Percentiles rank a stretch among this genome's conserved stretches.
Conservation (phyloP, 306 rosid genomes). For the Cucumis melo region DNA sequence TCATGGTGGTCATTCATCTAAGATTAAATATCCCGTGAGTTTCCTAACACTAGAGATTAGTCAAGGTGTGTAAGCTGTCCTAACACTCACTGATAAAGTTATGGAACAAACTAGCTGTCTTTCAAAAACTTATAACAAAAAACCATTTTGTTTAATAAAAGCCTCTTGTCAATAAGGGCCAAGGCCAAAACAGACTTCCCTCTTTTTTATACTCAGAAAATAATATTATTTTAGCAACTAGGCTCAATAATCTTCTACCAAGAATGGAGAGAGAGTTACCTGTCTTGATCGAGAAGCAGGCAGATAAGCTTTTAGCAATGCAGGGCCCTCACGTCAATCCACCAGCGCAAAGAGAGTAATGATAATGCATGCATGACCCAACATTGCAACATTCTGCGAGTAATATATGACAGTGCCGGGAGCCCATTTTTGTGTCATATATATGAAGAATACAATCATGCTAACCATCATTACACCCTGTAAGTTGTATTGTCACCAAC, state of each 20-base stretch:
- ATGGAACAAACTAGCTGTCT: background rate
- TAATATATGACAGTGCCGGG: conserved; percentile 5
- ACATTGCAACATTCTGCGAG: conserved; percentile 6
- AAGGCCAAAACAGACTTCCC: background rate
- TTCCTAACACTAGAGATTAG: no score
- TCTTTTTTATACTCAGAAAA: background rate
- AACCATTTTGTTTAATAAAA: background rate
- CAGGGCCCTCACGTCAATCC: conserved; percentile 26
- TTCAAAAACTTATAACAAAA: no score
- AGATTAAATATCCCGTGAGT: no score
- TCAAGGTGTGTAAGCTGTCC: no score
- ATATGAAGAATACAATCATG: background rate
- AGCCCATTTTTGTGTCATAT: background rate
- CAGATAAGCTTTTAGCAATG: conserved; percentile 10
- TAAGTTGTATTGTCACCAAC: background rate
- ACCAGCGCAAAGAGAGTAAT: background rate
- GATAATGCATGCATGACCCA: conserved; percentile 16
- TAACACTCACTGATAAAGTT: no score
- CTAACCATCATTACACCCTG: background rate
- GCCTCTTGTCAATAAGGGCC: background rate
- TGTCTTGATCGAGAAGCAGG: background rate
- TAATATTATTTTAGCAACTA: background rate
- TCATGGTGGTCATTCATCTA: no score
- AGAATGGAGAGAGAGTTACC: background rate
- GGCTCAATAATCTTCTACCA: background rate